Conservation (phyloP, 805 yeast species). For the Maudiozyma turicensis region DNA sequence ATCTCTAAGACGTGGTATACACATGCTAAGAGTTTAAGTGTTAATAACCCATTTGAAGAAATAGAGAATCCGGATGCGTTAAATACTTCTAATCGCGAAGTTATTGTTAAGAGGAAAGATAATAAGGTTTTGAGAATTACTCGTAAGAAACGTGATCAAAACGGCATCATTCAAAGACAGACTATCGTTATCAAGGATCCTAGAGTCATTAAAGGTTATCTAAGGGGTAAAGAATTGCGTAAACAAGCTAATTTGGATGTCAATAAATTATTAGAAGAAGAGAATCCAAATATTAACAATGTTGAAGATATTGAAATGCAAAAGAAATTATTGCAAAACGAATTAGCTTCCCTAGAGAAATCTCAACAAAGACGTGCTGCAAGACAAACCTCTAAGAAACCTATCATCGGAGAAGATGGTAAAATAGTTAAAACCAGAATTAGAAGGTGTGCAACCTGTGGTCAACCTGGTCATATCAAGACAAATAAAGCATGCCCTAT, state of each 20-base stretch:
- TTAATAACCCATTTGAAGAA: conserved; percentile 31
- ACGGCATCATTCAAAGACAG: conserved; percentile 76
- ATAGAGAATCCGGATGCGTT: conserved; percentile 30
- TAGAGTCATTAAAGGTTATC: conserved; percentile 74
- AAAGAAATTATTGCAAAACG: conserved; percentile 68
- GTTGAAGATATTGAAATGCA: conserved; percentile 73
- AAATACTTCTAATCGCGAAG: conserved; percentile 27
- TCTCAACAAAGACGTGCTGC: conserved; percentile 58
- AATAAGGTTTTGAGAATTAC: conserved; percentile 52
- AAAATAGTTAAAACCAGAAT: conserved; percentile 34
- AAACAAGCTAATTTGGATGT: conserved; percentile 64
- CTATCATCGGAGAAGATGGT: conserved; percentile 17
- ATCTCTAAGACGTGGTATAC: conserved; percentile 82
- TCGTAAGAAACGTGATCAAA: conserved; percentile 70
- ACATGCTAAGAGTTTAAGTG: conserved; percentile 54
- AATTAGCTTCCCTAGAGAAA: conserved; percentile 72
- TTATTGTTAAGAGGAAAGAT: conserved; percentile 21
- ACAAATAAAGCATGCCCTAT: conserved; percentile 86
- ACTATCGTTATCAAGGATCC: conserved; percentile 77
- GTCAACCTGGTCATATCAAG: conserved; percentile 88
- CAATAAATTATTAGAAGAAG: conserved; percentile 26
- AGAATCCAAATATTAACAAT: conserved; percentile 39
- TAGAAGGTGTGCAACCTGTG: conserved; percentile 89
- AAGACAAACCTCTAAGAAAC: conserved; percentile 41
- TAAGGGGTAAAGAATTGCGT: conserved; percentile 52